Percentiles rank a stretch among this genome's conserved stretches.
Evolutionary conservation across 306 rosid species (phyloP).

Genomic region (Cucurbita argyrosperma): DNA sequence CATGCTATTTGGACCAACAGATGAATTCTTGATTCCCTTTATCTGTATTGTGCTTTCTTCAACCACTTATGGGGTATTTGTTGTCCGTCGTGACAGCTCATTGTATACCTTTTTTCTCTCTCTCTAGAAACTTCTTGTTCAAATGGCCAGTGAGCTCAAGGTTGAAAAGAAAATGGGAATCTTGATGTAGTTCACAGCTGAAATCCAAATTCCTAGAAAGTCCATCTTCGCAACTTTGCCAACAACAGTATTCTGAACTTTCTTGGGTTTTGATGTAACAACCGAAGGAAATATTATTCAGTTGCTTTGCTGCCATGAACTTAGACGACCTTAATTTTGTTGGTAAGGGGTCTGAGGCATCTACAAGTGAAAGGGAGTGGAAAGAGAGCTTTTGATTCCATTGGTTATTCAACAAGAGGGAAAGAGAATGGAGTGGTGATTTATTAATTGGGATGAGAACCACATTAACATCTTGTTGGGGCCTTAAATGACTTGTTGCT

Average conservation of each 20-base stretch:
- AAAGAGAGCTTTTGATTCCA: neutral
- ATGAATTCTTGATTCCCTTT: neutral
- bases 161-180: neutral
- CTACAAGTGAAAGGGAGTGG: neutral
- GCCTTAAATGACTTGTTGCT: neutral
- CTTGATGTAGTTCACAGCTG: neutral
- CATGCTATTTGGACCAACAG: neutral
- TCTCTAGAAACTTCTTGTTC: neutral
- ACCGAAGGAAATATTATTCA: neutral
- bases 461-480: neutral
- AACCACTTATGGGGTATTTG: neutral
- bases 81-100: neutral
- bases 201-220: no score
- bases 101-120: neutral
- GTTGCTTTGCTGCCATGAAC: neutral
- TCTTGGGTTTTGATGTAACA: neutral
- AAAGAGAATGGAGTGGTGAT: neutral
- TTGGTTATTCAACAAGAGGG: neutral
- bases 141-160: neutral
- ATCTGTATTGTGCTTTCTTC: neutral
- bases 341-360: neutral
- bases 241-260: neutral
- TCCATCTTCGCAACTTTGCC: no score
- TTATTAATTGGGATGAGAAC: neutral
- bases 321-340: neutral